Evolutionary conservation across 1,284 basidiomycete species (phyloP), one percentile per base, ranked within the genome.

Genomic region (Moesziomyces aphidis): DNA sequence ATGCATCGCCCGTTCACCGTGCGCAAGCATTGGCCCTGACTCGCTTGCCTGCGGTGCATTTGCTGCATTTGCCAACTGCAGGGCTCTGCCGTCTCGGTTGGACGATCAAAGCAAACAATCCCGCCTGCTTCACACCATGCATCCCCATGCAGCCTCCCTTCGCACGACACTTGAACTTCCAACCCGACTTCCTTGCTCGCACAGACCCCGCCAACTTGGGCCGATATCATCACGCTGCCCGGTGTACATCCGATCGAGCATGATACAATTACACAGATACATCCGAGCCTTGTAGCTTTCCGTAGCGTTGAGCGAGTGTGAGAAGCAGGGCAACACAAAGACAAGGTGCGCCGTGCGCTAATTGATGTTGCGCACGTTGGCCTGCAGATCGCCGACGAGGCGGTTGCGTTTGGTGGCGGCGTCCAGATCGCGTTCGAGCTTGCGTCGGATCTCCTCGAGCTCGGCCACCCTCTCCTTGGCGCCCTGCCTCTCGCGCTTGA

Each of bases 401-500:
- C 50, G 24, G 10, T 67, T 73, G 5, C 74, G 44, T 54, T 64
- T 63, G 5, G 44, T 56, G 4, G 70, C 74, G n/a, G 62, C 71
- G 22, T 77, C 65, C 19, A 77, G 51, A 15, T 73, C 70, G 55
- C 62, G 71, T 47, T 74, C 70, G 36, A 71, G 34, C 60, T 63
- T 72, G 36, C 57, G 42, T 23, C 61, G 36, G 53, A 68, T 58
- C 53, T 67, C 67, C 51, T 70, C 66, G 43, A 89, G 74, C 76
- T 88, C 87, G 15, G 78, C 69, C 3, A 88, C 88, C 21, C 88
- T 73, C 86, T 99, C 96, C 87, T 97, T 98, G 43, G 92, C 91
- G 4, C 96, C 96, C 81, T 97, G 95, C 71, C 93, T 88, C 87
- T 97, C 96, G 48, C 94, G 88, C 88, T 98, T 99, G 76, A 95